Evolutionary conservation across 768 basidiomycete species (phyloP).

Genomic region (Kwoniella sp.): DNA sequence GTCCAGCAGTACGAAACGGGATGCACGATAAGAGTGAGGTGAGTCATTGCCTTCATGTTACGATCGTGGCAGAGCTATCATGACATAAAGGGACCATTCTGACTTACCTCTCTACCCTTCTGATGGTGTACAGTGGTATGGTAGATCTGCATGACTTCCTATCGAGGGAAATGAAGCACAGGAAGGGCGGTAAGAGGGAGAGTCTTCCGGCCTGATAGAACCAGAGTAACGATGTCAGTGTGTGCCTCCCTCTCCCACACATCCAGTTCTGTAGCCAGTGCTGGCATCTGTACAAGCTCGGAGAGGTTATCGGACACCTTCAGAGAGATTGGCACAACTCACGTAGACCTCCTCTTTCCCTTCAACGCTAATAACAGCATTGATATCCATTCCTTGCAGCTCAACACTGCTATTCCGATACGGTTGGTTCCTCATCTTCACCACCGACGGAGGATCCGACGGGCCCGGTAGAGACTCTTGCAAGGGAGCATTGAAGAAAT

Average conservation of each 20-base stretch:
- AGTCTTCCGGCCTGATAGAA: constrained; percentile 84
- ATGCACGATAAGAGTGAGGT: neutral
- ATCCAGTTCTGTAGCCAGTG: no score
- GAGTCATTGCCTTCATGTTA: no score
- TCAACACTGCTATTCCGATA: constrained; percentile 26
- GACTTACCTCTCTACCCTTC: constrained; percentile 77
- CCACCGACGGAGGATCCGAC: constrained; percentile 32
- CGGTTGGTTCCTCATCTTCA: constrained; percentile 37
- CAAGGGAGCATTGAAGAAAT: constrained; percentile 83
- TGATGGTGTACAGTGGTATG: constrained; percentile 84
- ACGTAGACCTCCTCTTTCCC: constrained; percentile 92
- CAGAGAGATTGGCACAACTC: constrained; percentile 57
- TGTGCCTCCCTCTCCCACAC: no score
- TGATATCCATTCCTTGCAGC: constrained; percentile 72
- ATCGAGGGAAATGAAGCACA: constrained; percentile 87
- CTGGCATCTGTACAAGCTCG: neutral
- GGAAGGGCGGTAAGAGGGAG: constrained; percentile 82
- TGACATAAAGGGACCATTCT: neutral
- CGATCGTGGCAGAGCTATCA: no score
- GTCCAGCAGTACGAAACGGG: neutral
- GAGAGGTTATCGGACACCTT: no score
- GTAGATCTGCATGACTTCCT: constrained; percentile 89
- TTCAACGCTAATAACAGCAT: constrained; percentile 79
- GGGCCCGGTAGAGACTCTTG: constrained; percentile 37
- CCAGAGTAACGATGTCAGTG: constrained; percentile 5